A percentile compares a stretch with the other conserved stretches of the same genome.
These are phyloP conservation scores for Yamadazyma sp. DNA, from an alignment of 1,139 yeast species.

Conservation along the genomic window DNA sequence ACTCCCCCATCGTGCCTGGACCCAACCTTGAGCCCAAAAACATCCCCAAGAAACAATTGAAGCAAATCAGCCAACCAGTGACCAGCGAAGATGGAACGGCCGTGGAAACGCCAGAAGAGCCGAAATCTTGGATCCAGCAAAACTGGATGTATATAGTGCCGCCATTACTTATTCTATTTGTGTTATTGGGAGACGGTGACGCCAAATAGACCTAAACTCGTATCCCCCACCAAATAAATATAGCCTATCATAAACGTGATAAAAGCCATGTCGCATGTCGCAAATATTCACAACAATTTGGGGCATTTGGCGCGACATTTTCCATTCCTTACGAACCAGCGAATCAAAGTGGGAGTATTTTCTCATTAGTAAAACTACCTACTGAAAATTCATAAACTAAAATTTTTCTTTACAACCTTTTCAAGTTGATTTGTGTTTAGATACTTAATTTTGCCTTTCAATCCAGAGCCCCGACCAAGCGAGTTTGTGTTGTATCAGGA, in stretches of 20 bases:
- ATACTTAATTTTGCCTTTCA: neutral
- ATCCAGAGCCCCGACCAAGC: too few species aligned
- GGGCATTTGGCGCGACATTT: conserved; percentile 2
- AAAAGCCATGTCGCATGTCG: neutral
- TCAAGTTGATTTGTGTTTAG: conserved; percentile 2
- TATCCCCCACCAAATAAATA: neutral
- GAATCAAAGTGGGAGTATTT: conserved; percentile 35
- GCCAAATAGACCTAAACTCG: neutral
- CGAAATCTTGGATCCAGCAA: conserved; percentile 50
- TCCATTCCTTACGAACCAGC: conserved; percentile 18
- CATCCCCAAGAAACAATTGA: conserved; percentile 11
- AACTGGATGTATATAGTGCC: conserved; percentile 54
- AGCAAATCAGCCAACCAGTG: conserved; percentile 7
- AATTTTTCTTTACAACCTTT: conserved; percentile 2
- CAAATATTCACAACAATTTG: too few species aligned
- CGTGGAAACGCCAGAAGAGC: conserved; percentile 26
- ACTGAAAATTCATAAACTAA: conserved; percentile 5
- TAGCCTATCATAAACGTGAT: neutral
- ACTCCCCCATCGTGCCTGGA: conserved; percentile 14
- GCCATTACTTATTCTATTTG: conserved; percentile 37
- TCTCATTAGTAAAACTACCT: conserved; percentile 19
- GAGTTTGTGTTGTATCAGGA: neutral
- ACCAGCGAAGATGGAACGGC: conserved; percentile 27
- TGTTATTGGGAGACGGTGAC: conserved; percentile 27
- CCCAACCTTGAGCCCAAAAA: conserved; percentile 30